Conservation (phyloP, 1,139 yeast genomes). For the Hemisphaericaspora subhashii region DNA sequence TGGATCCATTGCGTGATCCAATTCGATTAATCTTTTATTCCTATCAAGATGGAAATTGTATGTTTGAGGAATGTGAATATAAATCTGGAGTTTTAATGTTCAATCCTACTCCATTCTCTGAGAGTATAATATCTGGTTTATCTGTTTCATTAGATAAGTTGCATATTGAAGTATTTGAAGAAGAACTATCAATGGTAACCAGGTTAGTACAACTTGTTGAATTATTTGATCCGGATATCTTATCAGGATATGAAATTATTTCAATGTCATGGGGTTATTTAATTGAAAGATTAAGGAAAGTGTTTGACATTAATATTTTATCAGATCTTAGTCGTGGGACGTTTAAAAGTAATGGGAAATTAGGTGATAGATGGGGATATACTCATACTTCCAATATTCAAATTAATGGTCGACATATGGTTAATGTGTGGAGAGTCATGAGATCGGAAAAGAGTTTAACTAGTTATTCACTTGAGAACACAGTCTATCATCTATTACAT, state of each 20-base stretch:
- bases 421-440: slow-evolving; percentile 82
- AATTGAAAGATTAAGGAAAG: slow-evolving; percentile 57
- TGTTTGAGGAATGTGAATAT: slow-evolving; percentile 18
- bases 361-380: slow-evolving; percentile 79
- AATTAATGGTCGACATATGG: slow-evolving; percentile 76
- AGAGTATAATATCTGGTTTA: slow-evolving; percentile 4
- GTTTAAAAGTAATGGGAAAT: slow-evolving; percentile 48
- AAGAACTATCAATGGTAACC: slow-evolving; percentile 58
- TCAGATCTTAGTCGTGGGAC: slow-evolving; percentile 45
- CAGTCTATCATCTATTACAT: slow-evolving; percentile 67
- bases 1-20: slow-evolving; percentile 68
- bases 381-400: slow-evolving; percentile 70
- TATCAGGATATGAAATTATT: slow-evolving; percentile 84
- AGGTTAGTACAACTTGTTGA: slow-evolving; percentile 58
- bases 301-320: slow-evolving; percentile 54
- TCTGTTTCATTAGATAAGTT: slow-evolving; percentile 12
- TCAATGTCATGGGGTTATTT: slow-evolving; percentile 87
- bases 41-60: slow-evolving; percentile 46
- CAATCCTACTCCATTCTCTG: slow-evolving; percentile 4
- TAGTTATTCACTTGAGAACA: slow-evolving; percentile 76
- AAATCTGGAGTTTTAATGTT: slow-evolving; percentile 22
- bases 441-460: slow-evolving; percentile 61
- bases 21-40: slow-evolving; percentile 64
- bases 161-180: slow-evolving; percentile 33
- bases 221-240: slow-evolving; percentile 78